Evolutionary conservation across 78 protist genomes (phyloP), one percentile per base, ranked within the genome.

Genomic region (Polysphondylium violaceum): DNA sequence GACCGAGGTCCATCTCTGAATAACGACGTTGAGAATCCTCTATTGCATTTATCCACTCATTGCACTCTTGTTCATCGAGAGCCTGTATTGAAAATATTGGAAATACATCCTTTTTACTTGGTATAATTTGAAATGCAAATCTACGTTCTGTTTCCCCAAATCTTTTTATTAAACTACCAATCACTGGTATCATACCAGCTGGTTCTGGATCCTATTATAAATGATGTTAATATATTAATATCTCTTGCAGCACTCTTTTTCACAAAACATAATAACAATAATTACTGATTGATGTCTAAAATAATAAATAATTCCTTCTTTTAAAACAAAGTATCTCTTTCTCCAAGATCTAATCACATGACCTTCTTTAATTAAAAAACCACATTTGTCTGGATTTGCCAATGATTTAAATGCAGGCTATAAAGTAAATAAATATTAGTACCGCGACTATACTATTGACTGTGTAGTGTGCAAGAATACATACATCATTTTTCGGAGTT

Each of bases 341-440:
- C 74, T 87, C 93, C 93, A 87, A 65, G 64, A 67, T 53, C 85
- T 74, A 53, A 87, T 75, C 2, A 87, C 93, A 75, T 75, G 85
- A 21, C 93, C 93, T 23, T 87, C 93, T 43, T 87, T 87, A 29
- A 74, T 40, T 41, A 87, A 53, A 55, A 47, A 87, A 17, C 93
- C 93, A 38, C 44, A 29, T 67, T 87, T 87, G 51, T 87, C 93
- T 41, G 93, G 93, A 27, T 87, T 74, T 23, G 50, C 21, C 9
- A 83, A 69, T 83, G 91, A 69, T 55, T 68, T 83, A 44, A 83
- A 83, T 55, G 55, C 79, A 2, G 91, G 91, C 79, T 81, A 36
- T 17, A 25, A n/a, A 38, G 12, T 14, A 25, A 44, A 31, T 12
- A 12, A 35, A 43, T 16, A 56, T 56, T 56, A 56, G 63, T 17